These are phyloP conservation scores for Multifurca ochricompacta DNA, from an alignment of 768 basidiomycete genomes.

Conservation along the genomic window DNA sequence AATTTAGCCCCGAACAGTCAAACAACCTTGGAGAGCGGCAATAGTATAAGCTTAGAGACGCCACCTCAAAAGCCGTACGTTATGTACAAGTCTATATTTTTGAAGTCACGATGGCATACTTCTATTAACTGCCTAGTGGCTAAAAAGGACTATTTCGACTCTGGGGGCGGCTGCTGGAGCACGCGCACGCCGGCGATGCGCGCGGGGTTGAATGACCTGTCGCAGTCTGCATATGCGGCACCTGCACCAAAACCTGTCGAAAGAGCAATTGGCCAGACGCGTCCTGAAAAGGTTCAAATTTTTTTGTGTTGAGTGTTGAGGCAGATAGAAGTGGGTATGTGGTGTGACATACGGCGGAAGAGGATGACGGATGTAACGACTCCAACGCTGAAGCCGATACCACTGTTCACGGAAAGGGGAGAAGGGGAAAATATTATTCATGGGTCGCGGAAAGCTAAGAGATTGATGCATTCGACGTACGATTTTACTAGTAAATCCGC, in stretches of 20 bases:
- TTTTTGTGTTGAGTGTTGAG: not conserved
- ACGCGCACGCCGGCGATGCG: constrained; percentile 79
- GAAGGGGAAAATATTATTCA: constrained; percentile 13
- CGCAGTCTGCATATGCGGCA: constrained; percentile 85
- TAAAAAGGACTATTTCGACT: constrained; percentile 8
- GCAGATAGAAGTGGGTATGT: not conserved
- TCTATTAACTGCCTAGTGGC: not conserved
- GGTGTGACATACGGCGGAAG: constrained; percentile 69
- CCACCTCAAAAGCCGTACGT: not conserved
- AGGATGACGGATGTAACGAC: constrained; percentile 85
- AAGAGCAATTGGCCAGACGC: constrained; percentile 86
- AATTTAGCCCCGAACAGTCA: constrained; percentile 15
- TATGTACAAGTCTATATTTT: constrained; percentile 7
- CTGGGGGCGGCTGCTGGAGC: constrained; percentile 32
- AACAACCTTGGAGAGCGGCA: not conserved
- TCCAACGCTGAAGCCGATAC: constrained; percentile 83
- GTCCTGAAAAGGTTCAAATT: constrained; percentile 43
- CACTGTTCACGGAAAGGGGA: constrained; percentile 36
- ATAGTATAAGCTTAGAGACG: not conserved
- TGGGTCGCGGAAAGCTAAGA: not conserved
- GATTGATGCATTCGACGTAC: constrained; percentile 37
- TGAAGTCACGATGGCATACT: not conserved
- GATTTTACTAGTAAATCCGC: constrained; percentile 83
- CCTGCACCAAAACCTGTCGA: constrained; percentile 83
- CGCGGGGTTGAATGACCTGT: constrained; percentile 88